Conservation (phyloP, 129 eudicot genomes). For the Arctium lappa region DNA sequence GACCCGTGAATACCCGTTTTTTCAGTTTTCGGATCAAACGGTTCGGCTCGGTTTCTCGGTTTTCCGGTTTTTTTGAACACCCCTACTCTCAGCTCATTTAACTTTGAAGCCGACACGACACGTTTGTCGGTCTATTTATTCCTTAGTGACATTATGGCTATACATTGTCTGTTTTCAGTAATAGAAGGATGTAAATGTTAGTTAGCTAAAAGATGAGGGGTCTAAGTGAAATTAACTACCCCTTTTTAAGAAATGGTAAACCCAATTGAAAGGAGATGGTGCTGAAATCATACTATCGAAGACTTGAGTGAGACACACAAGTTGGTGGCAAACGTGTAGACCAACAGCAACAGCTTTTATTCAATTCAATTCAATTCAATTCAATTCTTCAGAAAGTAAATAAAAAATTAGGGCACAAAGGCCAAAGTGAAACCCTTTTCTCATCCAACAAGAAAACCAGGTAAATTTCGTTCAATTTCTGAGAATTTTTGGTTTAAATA, state of each 20-base stretch:
- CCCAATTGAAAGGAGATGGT: not conserved
- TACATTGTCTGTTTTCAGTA: not conserved
- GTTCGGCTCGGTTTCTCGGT: no score
- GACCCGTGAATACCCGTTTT: no score
- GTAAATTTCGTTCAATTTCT: not conserved
- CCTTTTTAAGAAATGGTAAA: not conserved
- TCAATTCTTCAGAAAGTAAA: not conserved
- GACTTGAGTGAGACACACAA: slow-evolving; percentile 3
- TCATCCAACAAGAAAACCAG: slow-evolving; percentile 11
- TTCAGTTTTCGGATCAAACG: no score
- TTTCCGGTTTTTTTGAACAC: no score
- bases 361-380: not conserved
- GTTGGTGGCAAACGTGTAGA: slow-evolving; percentile 24
- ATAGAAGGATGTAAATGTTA: not conserved
- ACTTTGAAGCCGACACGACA: no score
- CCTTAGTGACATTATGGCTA: no score
- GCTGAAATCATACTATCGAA: slow-evolving; percentile 6
- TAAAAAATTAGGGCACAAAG: not conserved
- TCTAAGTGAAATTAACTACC: not conserved
- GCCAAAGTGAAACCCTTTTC: not conserved
- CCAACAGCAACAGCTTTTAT: slow-evolving; percentile 3
- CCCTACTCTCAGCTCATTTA: no score
- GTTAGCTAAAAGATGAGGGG: not conserved
- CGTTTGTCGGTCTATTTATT: no score
- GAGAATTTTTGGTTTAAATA: not conserved